A percentile compares a stretch with the other conserved stretches of the same genome.
Evolutionary conservation across 495 filamentous ascomycete species (phyloP).

Genomic region (Aspergillus olivimuriae): DNA sequence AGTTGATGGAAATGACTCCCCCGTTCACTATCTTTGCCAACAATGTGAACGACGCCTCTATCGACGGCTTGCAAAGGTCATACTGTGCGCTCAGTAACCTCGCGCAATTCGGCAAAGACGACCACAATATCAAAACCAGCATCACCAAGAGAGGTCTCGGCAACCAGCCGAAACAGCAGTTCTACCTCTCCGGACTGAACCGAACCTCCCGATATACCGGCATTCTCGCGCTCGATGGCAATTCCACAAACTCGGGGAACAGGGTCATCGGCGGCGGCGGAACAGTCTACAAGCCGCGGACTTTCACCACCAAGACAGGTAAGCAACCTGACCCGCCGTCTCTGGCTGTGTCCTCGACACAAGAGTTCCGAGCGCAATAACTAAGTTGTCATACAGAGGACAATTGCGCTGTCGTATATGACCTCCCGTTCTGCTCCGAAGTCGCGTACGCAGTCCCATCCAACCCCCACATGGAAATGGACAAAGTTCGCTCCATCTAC

Average conservation of each 20-base stretch:
- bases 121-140: constrained; percentile 45
- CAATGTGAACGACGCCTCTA: constrained; percentile 48
- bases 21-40: constrained; percentile 79
- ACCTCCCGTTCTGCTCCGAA: constrained; percentile 77
- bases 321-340: constrained; percentile 17
- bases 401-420: constrained; percentile 80
- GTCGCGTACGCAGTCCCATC: constrained; percentile 86
- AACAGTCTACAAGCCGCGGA: constrained; percentile 58
- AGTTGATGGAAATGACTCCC: constrained; percentile 51
- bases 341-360: constrained; percentile 16
- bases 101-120: constrained; percentile 55
- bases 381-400: constrained; percentile 35
- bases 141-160: constrained; percentile 61
- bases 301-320: constrained; percentile 75
- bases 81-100: constrained; percentile 63
- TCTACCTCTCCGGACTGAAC: constrained; percentile 72
- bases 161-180: constrained; percentile 71
- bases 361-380: background rate
- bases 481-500: constrained; percentile 57
- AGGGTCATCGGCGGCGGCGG: constrained; percentile 61
- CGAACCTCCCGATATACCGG: constrained; percentile 61
- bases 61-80: constrained; percentile 64
- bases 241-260: constrained; percentile 41
- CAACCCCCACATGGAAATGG: constrained; percentile 47
- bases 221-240: constrained; percentile 59